Base-by-base conservation (phyloP, 192 early-diverging fungal species). In the Oehlia diaphana region DNA sequence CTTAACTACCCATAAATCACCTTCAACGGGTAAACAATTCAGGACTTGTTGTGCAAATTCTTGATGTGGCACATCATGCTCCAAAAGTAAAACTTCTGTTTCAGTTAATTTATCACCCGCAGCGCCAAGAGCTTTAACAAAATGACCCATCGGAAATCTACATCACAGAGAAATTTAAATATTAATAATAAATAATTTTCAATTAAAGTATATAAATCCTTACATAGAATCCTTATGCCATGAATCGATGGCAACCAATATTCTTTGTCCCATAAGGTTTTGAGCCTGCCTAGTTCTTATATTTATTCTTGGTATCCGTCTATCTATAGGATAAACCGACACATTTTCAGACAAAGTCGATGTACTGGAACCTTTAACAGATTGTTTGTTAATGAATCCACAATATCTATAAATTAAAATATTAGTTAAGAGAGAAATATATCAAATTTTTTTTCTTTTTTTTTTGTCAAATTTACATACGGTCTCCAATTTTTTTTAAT, bases 101-200 rank as follows among this genome's bases (percentile, higher is more conserved):
- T 99, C 98, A 0, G 98, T 98, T 9, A 90, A 91, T 81, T 92
- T 90, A 84, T 98, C 97, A n/a, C 96, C 96, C 53, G 98, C 95
- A n/a, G 91, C 88, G 64, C 98, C 98, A 73, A 99, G 82, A 0
- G 91, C 88, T 42, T 92, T 89, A 37, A 99, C 95, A 87, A 96
- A 99, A 81, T 99, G 98, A 33, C 98, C 98, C 37, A 87, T 81
- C 7, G 98, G 97, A 77, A 89, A 85, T 9, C 87, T 90, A 77
- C 26, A 72, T 44, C 76, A 47, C 26, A 31, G 13, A 61, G 2
- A 78, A 5, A 67, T 23, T 28, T 74, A 13, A 10, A 74, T 33
- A 19, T 10, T 47, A 37, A 26, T 26, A 26, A 26, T 26, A 26
- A n/a, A n/a, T 26, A 26, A 26, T 26, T 74, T 35, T 35, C 35